Evolutionary conservation across 2,329 filamentous ascomycete species (phyloP), one percentile per base, ranked within the genome.

Genomic region (Plenodomus tracheiphilus): DNA sequence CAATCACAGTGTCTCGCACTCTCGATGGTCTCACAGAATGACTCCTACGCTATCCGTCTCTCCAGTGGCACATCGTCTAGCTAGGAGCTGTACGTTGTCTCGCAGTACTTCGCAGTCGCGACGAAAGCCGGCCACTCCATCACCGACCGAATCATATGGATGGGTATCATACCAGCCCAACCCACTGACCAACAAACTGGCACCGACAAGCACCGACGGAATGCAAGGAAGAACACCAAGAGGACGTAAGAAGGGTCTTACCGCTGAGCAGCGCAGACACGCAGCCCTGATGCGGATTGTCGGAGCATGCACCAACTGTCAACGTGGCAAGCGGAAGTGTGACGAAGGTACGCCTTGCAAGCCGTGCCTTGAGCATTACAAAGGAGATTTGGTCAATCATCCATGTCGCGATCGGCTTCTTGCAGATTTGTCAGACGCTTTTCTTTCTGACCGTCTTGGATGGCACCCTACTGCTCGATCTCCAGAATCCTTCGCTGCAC

Each of bases 321-420:
- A 66, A 53, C 59, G 61, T 51, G 56, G 70, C 18, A 70, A 72
- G 44, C 69, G 68, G 53, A 67, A 64, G 43, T 75, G 72, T 41
- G 72, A 75, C 41, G 60, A 65, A n/a, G 72, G 72, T 0, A 70
- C 65, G 30, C 72, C 72, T 10, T 75, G 72, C 60, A 67, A 62
- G 32, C 61, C 70, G 1, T 75, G 72, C 39, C 53, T 74, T 19
- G 65, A 71, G 18, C 64, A 73, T 45, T 74, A 64, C 59, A 72
- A 70, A 46, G 59, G 62, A 18, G 66, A 73, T 36, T 54, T 74
- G 21, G 47, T 72, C 37, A 65, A 69, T 5, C 54, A 65, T 28
- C 72, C 71, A 8, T 74, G 72, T 46, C 67, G 72, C 20, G 65
- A 72, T 17, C 62, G 60, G 20, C 43, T 64, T 4, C 55, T 73